phyloP scores from a whole-genome alignment of 768 basidiomycete genomes.

The Calocera viscosa region DNA sequence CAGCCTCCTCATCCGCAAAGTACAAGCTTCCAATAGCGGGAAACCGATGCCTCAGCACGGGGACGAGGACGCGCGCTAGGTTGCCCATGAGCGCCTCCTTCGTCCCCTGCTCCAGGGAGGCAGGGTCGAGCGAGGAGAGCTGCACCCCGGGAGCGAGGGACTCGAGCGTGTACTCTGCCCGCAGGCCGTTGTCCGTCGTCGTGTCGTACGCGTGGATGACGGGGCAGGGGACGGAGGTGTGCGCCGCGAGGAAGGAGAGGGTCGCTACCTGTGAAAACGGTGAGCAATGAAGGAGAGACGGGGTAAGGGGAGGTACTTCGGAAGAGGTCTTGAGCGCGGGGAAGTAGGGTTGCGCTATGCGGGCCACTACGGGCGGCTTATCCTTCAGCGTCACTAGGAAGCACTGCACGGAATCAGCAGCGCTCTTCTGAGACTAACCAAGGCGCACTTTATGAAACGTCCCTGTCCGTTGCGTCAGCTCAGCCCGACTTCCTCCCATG shows the following conservation, averaged over 20 bases:
- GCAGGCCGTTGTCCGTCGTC: conserved; percentile 72
- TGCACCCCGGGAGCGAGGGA: conserved; percentile 60
- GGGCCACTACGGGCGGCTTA: conserved; percentile 51
- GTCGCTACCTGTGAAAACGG: conserved; percentile 45
- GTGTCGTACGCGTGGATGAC: conserved; percentile 64
- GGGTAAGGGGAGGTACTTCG: conserved; percentile 30
- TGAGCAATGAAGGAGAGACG: background rate
- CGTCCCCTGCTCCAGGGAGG: conserved; percentile 51
- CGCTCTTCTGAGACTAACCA: background rate
- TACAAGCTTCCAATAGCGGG: conserved; percentile 56
- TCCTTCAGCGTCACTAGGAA: conserved; percentile 60
- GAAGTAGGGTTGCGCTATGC: conserved; percentile 76
- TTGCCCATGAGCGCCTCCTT: conserved; percentile 55
- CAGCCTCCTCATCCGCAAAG: background rate
- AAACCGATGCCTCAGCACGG: conserved; percentile 68
- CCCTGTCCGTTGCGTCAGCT: conserved; percentile 31
- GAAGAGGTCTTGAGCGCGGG: conserved; percentile 76
- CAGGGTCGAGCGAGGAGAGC: conserved; percentile 49
- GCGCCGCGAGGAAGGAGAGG: conserved; percentile 61
- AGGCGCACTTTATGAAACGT: conserved; percentile 68
- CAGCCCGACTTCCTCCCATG: conserved; percentile 13
- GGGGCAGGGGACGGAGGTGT: conserved; percentile 62
- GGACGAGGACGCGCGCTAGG: conserved; percentile 53
- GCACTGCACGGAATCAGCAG: conserved; percentile 35
- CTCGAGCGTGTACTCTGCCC: conserved; percentile 64